Evolutionary conservation across 2,329 filamentous ascomycete species (phyloP), one percentile per base, ranked within the genome.

Genomic region (Alternaria arbusti): DNA sequence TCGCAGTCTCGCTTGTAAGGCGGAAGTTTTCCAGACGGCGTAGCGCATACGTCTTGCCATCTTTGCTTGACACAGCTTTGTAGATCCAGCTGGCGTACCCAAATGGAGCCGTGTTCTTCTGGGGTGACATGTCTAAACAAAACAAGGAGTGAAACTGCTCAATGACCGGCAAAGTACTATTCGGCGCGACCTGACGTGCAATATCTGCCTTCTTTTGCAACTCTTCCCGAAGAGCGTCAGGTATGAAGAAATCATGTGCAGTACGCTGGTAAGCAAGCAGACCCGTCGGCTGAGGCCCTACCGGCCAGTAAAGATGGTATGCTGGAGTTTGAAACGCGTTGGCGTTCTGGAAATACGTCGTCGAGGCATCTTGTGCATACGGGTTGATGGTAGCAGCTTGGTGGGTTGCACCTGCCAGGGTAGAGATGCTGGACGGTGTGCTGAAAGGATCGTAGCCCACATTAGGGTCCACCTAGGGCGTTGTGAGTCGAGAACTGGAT

Each of bases 71-170:
- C 23, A 91, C 90, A 9, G 94, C 95, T 82, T 98, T 98, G 83
- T 97, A 99, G 1, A 97, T 88, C 93, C 94, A 98, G 72, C 91
- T 97, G 6, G 91, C 89, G 74, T 93, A 97, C 26, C 94, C 93
- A 80, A 97, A 97, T 15, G 91, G 88, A 12, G 88, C 86, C 5
- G 90, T 87, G 69, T 90, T 93, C 78, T 93, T 94, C 69, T 94
- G 88, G 64, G 93, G 89, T 54, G 87, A 91, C 9, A 90, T 92
- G 79, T 98, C 94, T 46, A 99, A 84, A 5, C 95, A 93, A 9
- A 97, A 94, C 11, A 99, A 86, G 5, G 94, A 96, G 79, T 98
- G 94, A 77, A 96, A 98, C 72, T 94, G 90, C 74, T 97, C 93
- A 57, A 98, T 87, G 32, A 85, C 84, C 6, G 93, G 93, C 8